phyloP scores from a whole-genome alignment of 2,329 filamentous ascomycete species.

The Monilinia laxa region DNA sequence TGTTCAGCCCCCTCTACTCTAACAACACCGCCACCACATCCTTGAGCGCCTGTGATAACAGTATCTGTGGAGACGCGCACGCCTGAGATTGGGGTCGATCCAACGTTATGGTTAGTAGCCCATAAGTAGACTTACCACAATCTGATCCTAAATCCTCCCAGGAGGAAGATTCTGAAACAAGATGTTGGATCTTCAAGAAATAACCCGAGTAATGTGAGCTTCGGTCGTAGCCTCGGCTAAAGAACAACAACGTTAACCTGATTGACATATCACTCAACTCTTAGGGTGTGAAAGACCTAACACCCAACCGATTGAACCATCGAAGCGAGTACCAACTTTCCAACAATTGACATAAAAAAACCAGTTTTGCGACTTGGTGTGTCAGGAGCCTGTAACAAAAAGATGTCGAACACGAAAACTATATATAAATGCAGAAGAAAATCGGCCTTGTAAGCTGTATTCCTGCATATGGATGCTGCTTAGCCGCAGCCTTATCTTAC shows the following conservation, averaged over 20 bases:
- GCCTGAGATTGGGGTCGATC: background rate
- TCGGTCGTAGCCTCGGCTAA: background rate
- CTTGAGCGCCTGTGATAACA: background rate
- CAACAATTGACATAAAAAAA: background rate
- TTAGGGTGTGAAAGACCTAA: background rate
- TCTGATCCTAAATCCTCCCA: background rate
- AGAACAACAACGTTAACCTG: too few species aligned
- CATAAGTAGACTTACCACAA: background rate
- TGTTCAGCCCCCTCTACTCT: too few species aligned
- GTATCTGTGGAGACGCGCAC: background rate
- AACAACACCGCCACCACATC: background rate
- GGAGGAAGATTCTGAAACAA: slow-evolving; percentile 4
- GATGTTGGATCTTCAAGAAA: background rate
- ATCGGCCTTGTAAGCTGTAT: background rate
- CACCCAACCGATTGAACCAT: background rate
- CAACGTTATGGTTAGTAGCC: slow-evolving; percentile 1
- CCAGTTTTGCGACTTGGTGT: background rate
- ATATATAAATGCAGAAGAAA: background rate
- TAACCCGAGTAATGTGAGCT: background rate
- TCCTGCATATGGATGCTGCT: slow-evolving; percentile 2
- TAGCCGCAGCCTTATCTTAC: slow-evolving; percentile 19
- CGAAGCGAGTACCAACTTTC: background rate
- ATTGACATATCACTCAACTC: background rate
- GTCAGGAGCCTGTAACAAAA: background rate
- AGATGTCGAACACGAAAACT: background rate